Base-by-base conservation (phyloP, 805 yeast genomes). In the Barnettozyma sucrosica region DNA sequence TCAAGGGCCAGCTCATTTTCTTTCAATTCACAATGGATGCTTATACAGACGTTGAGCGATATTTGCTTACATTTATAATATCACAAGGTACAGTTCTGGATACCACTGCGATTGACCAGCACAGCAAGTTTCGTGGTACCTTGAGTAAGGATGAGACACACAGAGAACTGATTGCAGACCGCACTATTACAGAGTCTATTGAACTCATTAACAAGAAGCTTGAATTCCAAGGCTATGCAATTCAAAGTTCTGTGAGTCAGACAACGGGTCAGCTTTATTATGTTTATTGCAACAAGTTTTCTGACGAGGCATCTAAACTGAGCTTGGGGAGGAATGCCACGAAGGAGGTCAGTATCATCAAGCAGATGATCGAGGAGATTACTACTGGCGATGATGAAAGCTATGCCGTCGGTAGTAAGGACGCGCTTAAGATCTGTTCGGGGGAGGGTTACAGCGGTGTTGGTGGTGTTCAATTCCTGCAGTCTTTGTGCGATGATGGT, bases 401-500 rank as follows among this genome's bases (percentile, higher is more conserved):
- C n/a, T 76, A 61, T 53, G 59, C 66, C 0, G 52, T 76, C 4
- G 63, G 69, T 3, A 55, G 60, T 18, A 64, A 64, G 9, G 51
- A 51, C 6, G 57, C 61, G 2, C 24, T 52, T n/a, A 37, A 36
- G 11, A 30, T 53, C 10, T 50, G 57, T 13, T 16, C 34, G 7
- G 21, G 2, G 7, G 67, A 64, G 38, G 74, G 43, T 36, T 49
- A 64, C 25, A 63, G 64, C 11, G 64, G 58, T n/a, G 46, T 69
- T 4, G 77, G 77, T 30, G 66, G 77, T 0, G 65, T 67, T n/a
- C 48, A 44, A 1, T 67, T 78, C 24, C 53, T 79, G 9, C 63
- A 55, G 9, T 53, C 61, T 18, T 56, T 80, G 7, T 71, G 74
- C 14, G 69, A 70, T 43, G 75, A 70, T 44, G 82, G 79, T n/a